Evolutionary conservation across 805 yeast species (phyloP), one percentile per base, ranked within the genome.

Genomic region (Metschnikowia kofuensis): DNA sequence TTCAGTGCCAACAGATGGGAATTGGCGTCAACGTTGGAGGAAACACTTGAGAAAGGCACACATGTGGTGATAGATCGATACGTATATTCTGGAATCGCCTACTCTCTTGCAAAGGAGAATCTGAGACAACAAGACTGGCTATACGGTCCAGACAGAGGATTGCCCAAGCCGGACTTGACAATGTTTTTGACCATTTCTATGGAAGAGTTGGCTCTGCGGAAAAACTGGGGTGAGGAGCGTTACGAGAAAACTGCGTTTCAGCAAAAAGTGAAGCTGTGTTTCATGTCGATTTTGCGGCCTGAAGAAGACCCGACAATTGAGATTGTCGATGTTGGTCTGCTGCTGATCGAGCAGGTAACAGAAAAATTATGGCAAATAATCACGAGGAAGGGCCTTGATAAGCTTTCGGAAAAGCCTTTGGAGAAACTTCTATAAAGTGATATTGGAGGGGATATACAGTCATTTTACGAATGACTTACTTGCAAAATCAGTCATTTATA

Each of bases 1-100:
- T 94, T 94, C 65, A 82, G 90, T 56, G 97, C 98, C 1, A 94
- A 94, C 60, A 71, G 99, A 54, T 94, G 99, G 99, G 99, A 94
- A 64, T 58, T 81, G 21, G 77, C 75, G 1, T 65, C 70, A 1
- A 63, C 65, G 4, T 81, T 94, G 6, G 61, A 67, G 10, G 48
- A 61, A 1, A 61, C 70, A 11, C 64, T 90, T 15, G 56, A 66
- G 1, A 53, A 63, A 0, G 97, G 96, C 1, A 62, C 61, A 11
- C 74, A 76, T 45, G 77, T 94, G 1, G 74, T 94, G 0, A 64
- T 91, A 49, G 99, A 94, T 63, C 72, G 99, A 54, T 94, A 92
- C 60, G 85, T 87, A 4, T 92, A 88, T 61, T 89, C 97, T 0
- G 99, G 99, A 0, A 80, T 90, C 3, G 96, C 97, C 6, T 94